A percentile compares a stretch with the other conserved stretches of the same genome.
Conservation (phyloP, 257 asterid species). For the Solanum phureja region DNA sequence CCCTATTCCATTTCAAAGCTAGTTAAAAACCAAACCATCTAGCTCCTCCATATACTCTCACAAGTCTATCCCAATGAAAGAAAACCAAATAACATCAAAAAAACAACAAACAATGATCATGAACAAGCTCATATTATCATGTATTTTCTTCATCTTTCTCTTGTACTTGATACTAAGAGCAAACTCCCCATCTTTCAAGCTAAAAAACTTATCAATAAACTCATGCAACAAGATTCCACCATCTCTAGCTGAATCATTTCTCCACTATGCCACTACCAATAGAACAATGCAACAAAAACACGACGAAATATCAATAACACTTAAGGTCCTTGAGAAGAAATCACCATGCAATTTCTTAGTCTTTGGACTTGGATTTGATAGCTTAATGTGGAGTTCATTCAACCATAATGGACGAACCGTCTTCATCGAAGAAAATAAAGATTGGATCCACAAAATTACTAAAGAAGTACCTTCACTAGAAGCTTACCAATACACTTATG, state of each 20-base stretch:
- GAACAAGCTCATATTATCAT: slow-evolving; percentile 4
- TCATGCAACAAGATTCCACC: slow-evolving; percentile 24
- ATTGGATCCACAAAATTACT: slow-evolving; percentile 10
- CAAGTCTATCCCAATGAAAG: neutral
- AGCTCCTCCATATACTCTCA: neutral
- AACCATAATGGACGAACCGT: slow-evolving; percentile 26
- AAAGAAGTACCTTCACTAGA: slow-evolving; percentile 14
- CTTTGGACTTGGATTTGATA: slow-evolving; percentile 28
- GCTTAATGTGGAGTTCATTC: slow-evolving; percentile 27
- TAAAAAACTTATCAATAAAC: neutral
- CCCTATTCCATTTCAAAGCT: neutral
- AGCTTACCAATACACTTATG: slow-evolving; percentile 13
- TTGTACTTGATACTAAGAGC: neutral
- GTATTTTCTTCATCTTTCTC: neutral
- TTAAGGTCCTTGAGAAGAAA: slow-evolving; percentile 13
- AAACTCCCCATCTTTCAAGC: neutral
- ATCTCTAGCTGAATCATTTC: slow-evolving; percentile 16
- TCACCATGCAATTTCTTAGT: slow-evolving; percentile 36
- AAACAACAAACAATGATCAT: neutral
- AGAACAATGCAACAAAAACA: slow-evolving; percentile 16
- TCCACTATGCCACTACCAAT: slow-evolving; percentile 20
- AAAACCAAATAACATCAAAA: slow-evolving; percentile 4
- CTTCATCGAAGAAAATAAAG: slow-evolving; percentile 19
- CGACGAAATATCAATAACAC: slow-evolving; percentile 15
- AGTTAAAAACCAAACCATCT: neutral